Evolutionary conservation across 2,329 filamentous ascomycete species (phyloP).

Genomic region (Penicillium nordicum): DNA sequence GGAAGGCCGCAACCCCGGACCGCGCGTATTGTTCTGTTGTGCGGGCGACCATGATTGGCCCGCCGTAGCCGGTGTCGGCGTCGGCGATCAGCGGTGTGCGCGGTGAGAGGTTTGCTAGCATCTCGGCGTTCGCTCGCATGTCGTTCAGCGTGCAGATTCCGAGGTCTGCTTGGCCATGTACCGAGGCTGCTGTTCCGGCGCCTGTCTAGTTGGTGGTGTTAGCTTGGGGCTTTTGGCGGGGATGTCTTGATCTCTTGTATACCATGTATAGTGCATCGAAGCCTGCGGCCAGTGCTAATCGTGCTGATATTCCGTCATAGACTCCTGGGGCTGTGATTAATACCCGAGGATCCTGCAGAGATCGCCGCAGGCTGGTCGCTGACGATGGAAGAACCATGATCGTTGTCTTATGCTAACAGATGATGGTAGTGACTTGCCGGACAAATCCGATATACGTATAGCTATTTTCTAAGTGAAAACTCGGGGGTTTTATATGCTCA

Average conservation of each 20-base stretch:
- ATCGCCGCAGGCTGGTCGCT: slow-evolving; percentile 33
- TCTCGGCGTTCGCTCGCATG: slow-evolving; percentile 53
- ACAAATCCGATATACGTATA: neutral
- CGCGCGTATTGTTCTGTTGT: slow-evolving; percentile 51
- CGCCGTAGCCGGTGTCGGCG: slow-evolving; percentile 55
- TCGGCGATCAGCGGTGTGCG: slow-evolving; percentile 52
- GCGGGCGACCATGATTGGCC: slow-evolving; percentile 48
- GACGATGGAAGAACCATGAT: slow-evolving; percentile 26
- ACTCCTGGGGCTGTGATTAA: slow-evolving; percentile 49
- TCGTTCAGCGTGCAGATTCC: slow-evolving; percentile 52
- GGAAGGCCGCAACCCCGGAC: slow-evolving; percentile 54
- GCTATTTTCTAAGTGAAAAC: neutral
- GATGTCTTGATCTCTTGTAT: neutral
- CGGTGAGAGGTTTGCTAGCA: slow-evolving; percentile 52
- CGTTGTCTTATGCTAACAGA: neutral
- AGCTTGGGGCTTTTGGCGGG: neutral
- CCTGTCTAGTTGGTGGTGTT: slow-evolving; percentile 41
- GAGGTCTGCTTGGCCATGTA: slow-evolving; percentile 50
- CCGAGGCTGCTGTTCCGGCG: slow-evolving; percentile 49
- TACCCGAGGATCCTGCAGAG: slow-evolving; percentile 31
- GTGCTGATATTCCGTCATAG: slow-evolving; percentile 52
- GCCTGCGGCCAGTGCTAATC: slow-evolving; percentile 48
- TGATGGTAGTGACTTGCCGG: neutral
- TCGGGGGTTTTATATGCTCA: neutral
- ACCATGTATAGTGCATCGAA: slow-evolving; percentile 54